phyloP scores from a whole-genome alignment of 1,284 basidiomycete species.

The Marasmius sp. region DNA sequence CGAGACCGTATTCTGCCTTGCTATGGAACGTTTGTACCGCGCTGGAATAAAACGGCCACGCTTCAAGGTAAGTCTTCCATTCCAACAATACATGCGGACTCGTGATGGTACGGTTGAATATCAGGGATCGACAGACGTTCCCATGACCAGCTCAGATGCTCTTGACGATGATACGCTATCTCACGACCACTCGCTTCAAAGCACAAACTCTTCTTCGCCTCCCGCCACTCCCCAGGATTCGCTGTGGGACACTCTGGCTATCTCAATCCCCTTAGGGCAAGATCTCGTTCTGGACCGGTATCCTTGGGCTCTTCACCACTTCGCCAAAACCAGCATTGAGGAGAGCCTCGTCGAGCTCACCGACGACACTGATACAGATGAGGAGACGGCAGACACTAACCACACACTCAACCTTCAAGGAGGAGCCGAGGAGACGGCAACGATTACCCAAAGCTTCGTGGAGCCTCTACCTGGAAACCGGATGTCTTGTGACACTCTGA shows the following conservation, averaged over 20 bases:
- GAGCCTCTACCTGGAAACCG: too few relatives aligned
- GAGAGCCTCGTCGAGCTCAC: background rate
- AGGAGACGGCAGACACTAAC: background rate
- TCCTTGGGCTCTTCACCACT: background rate
- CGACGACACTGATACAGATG: background rate
- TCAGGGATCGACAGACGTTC: slow-evolving; percentile 11
- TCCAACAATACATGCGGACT: slow-evolving; percentile 2
- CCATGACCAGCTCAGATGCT: slow-evolving; percentile 15
- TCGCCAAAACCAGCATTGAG: background rate
- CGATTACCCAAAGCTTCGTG: too few relatives aligned
- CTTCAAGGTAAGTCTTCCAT: slow-evolving; percentile 49
- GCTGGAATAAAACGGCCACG: slow-evolving; percentile 38
- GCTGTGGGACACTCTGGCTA: background rate
- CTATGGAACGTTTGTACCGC: slow-evolving; percentile 50
- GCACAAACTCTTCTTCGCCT: background rate
- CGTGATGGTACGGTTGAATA: slow-evolving; percentile 13
- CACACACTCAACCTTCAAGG: background rate
- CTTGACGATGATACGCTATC: slow-evolving; percentile 29
- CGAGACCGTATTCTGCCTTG: slow-evolving; percentile 39
- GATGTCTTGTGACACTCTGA: background rate
- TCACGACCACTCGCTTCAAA: slow-evolving; percentile 14
- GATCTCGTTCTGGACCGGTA: background rate
- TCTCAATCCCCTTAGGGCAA: background rate
- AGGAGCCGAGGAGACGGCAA: background rate
- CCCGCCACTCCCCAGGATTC: background rate